Percentiles rank a stretch among this genome's conserved stretches.
phyloP scores from a whole-genome alignment of 495 filamentous ascomycete genomes.

The Ascobolus immersus region DNA sequence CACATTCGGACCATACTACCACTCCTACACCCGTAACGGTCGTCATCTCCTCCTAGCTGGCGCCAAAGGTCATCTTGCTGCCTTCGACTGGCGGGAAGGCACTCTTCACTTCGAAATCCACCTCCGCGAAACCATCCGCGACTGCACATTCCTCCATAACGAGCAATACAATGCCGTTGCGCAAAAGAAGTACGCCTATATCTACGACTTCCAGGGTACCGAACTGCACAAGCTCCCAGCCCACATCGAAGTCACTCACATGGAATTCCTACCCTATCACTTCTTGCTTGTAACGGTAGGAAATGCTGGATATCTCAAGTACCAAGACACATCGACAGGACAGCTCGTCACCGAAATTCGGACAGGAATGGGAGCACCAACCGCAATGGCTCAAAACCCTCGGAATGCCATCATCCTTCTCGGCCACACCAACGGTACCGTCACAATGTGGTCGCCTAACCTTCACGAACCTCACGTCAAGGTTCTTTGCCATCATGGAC shows the following conservation, averaged over 20 bases:
- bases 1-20: constrained; percentile 57
- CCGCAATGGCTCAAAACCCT: constrained; percentile 62
- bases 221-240: constrained; percentile 77
- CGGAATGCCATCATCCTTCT: constrained; percentile 75
- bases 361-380: constrained; percentile 61
- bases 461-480: constrained; percentile 66
- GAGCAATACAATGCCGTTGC: constrained; percentile 92
- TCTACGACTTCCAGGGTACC: constrained; percentile 71
- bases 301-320: constrained; percentile 67
- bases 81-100: constrained; percentile 86
- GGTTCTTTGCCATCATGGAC: constrained; percentile 75
- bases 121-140: constrained; percentile 63
- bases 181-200: constrained; percentile 89
- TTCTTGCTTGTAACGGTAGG: constrained; percentile 74
- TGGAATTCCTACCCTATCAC: constrained; percentile 92
- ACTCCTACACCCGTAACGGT: constrained; percentile 74
- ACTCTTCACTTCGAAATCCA: constrained; percentile 79
- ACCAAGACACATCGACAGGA: constrained; percentile 85
- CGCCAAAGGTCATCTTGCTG: constrained; percentile 81
- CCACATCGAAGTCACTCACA: constrained; percentile 74
- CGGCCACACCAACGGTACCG: constrained; percentile 81
- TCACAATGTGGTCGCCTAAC: constrained; percentile 93
- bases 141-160: constrained; percentile 63
- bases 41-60: constrained; percentile 63
- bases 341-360: constrained; percentile 58